Percentiles rank a stretch among this genome's conserved stretches.
Evolutionary conservation across 805 yeast genomes (phyloP).

Genomic region (Candida gorgasii): DNA sequence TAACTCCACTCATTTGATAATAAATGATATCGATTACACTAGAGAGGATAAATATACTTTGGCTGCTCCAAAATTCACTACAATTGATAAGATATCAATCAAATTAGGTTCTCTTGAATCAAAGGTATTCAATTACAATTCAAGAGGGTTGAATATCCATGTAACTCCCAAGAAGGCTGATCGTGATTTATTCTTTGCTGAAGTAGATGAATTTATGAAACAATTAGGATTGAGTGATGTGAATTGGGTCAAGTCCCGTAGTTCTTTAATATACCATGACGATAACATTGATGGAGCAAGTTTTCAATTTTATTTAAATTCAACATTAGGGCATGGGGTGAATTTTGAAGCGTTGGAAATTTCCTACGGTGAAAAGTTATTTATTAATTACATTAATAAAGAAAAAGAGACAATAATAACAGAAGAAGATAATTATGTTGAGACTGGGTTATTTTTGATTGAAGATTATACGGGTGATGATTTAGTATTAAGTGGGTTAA

Average conservation of each 20-base stretch:
- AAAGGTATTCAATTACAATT: slow-evolving; percentile 28
- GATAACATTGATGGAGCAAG: slow-evolving; percentile 6
- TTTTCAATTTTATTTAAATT: slow-evolving; percentile 1
- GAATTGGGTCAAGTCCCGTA: slow-evolving; percentile 28
- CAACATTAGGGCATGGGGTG: neutral
- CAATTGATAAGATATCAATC: slow-evolving; percentile 15
- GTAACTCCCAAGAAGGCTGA: slow-evolving; percentile 24
- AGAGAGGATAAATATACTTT: slow-evolving; percentile 22
- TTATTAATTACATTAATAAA: slow-evolving; percentile 14
- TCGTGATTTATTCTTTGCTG: slow-evolving; percentile 24
- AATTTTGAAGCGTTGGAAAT: slow-evolving; percentile 14
- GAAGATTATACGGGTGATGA: slow-evolving; percentile 32
- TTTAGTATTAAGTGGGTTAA: slow-evolving; percentile 34
- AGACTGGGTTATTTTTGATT: slow-evolving; percentile 37
- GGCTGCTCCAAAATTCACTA: slow-evolving; percentile 22
- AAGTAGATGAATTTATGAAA: slow-evolving; percentile 14
- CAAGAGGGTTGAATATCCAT: slow-evolving; percentile 31
- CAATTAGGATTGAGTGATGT: slow-evolving; percentile 21
- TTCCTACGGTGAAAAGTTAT: slow-evolving; percentile 12
- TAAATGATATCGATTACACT: slow-evolving; percentile 15
- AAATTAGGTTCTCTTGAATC: slow-evolving; percentile 13
- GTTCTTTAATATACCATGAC: slow-evolving; percentile 30
- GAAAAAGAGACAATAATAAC: neutral
- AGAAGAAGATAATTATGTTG: slow-evolving; percentile 20
- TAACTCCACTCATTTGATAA: slow-evolving; percentile 14